Conservation (phyloP, 805 yeast species). For the Metschnikowia shivogae region DNA sequence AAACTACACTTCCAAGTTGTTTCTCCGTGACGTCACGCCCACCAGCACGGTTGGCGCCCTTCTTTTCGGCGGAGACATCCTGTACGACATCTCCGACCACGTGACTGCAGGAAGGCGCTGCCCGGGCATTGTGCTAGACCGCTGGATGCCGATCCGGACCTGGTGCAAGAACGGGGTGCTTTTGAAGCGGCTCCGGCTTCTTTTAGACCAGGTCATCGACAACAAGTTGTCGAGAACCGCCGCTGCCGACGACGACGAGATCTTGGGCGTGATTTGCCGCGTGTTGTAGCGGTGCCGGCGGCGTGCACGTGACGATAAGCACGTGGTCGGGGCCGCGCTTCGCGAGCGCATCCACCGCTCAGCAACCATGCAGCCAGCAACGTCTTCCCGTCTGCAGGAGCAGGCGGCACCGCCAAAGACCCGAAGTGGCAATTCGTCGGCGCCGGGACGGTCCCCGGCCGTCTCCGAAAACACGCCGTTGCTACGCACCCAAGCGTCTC, state of each 20-base stretch:
- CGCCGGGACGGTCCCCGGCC: background rate
- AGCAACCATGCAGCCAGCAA: too few relatives aligned
- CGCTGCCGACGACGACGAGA: conserved; percentile 17
- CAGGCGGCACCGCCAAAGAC: too few relatives aligned
- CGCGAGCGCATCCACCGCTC: too few relatives aligned
- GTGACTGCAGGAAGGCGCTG: conserved; percentile 48
- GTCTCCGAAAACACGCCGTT: conserved; percentile 1
- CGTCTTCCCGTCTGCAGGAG: too few relatives aligned
- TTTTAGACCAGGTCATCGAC: conserved; percentile 66
- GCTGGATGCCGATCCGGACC: conserved; percentile 86
- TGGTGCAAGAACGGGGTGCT: conserved; percentile 94
- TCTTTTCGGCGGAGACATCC: conserved; percentile 75
- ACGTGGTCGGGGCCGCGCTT: background rate
- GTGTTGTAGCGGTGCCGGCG: conserved; percentile 5
- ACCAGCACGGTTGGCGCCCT: conserved; percentile 65
- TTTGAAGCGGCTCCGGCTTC: conserved; percentile 59
- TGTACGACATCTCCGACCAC: conserved; percentile 48
- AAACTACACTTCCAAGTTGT: conserved; percentile 62
- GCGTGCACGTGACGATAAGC: background rate
- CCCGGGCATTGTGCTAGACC: conserved; percentile 81
- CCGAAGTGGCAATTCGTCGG: background rate
- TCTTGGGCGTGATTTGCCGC: conserved; percentile 20
- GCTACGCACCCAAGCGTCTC: background rate
- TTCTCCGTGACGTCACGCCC: conserved; percentile 75
- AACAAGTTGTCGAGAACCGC: conserved; percentile 44